Evolutionary conservation across 1,284 basidiomycete genomes (phyloP), one percentile per base, ranked within the genome.

Genomic region (Heterobasidion irregulare): DNA sequence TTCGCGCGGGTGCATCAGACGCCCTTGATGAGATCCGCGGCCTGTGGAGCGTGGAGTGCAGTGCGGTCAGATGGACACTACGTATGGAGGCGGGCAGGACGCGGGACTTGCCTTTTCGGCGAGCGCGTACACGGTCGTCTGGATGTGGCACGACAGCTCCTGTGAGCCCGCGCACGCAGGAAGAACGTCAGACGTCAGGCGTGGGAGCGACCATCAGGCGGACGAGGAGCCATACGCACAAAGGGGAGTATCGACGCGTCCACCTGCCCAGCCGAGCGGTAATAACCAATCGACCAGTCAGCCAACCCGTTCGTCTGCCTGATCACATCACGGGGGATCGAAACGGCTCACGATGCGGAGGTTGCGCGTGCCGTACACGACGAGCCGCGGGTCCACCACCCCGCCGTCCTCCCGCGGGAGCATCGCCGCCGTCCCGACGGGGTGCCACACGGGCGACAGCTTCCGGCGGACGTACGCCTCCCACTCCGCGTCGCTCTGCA

Each of bases 331-430:
- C n/a, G n/a, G n/a, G n/a, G n/a, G 35, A 15, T n/a, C 15, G 15
- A 19, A 50, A 10, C 32, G 1, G 64, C 75, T 72, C 48, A 72
- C 60, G 15, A 65, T 59, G 6, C 64, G 49, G 8, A 79, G 59
- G 68, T 81, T 81, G 59, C 56, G 57, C 2, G 76, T 75, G 46
- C 78, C 78, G 65, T 80, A 78, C 4, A 80, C 78, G 50, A 33
- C 65, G 33, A 82, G 65, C 47, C 67, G 67, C 12, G 70, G 66
- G 66, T 77, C 75, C 36, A 82, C 79, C 26, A 81, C 79, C 59
- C 80, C 80, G 35, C 80, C 80, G 54, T 70, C 61, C 41, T 69
- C 68, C 55, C 69, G 63, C 43, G 79, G 79, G 48, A 80, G 65
- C 79, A 81, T 80, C 0, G 75, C 66, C 51, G 70, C 73, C 6